Percentiles rank a stretch among this genome's conserved stretches.
Conservation (phyloP, 2,329 filamentous ascomycete genomes). For the Helicocarpus griseus region DNA sequence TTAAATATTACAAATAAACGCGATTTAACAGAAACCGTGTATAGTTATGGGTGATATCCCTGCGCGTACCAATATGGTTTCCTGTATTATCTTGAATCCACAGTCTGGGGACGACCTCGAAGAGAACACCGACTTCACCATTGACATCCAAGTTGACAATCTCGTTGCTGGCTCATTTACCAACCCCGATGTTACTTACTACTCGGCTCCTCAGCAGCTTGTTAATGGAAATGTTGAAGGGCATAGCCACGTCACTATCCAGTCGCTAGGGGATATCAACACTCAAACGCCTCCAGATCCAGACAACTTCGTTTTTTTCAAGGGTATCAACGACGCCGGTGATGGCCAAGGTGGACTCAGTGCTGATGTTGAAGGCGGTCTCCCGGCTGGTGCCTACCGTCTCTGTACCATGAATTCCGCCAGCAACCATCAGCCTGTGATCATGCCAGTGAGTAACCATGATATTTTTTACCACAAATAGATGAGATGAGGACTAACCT, state of each 20-base stretch:
- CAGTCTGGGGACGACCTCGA: constrained; percentile 31
- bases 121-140: constrained; percentile 36
- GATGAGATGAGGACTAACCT: not conserved
- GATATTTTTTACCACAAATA: constrained; percentile 5
- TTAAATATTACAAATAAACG: not conserved
- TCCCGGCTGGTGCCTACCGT: constrained; percentile 41
- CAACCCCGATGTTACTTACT: constrained; percentile 46
- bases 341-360: constrained; percentile 38
- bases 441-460: constrained; percentile 38
- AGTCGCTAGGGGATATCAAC: constrained; percentile 34
- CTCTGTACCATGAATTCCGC: constrained; percentile 44
- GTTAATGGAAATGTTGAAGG: constrained; percentile 29
- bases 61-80: constrained; percentile 42
- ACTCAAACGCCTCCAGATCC: constrained; percentile 29
- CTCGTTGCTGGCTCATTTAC: constrained; percentile 46
- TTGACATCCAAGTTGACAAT: constrained; percentile 41
- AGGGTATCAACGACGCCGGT: constrained; percentile 46
- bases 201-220: constrained; percentile 45
- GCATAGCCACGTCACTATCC: constrained; percentile 40
- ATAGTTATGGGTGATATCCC: constrained; percentile 50
- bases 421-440: constrained; percentile 46
- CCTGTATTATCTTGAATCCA: constrained; percentile 43
- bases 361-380: constrained; percentile 37
- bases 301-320: constrained; percentile 47
- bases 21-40: not conserved